Conservation (phyloP, 202 grass and related monocot species). For the Eragrostis tef region DNA sequence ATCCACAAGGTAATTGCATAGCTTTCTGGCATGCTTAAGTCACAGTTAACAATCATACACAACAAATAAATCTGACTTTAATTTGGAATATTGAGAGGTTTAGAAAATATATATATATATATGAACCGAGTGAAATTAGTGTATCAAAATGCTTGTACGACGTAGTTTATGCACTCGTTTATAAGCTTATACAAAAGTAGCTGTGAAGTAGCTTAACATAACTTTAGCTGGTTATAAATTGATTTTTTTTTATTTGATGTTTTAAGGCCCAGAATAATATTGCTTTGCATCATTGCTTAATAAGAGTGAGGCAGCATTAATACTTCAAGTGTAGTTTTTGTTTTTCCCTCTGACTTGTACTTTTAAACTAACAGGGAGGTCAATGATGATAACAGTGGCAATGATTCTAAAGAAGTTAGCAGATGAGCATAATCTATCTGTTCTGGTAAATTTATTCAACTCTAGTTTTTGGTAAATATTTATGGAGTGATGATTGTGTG, state of each 20-base stretch:
- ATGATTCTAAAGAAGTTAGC: constrained; percentile 76
- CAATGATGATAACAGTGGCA: constrained; percentile 67
- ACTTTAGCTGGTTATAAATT: constrained; percentile 1
- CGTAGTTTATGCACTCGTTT: neutral
- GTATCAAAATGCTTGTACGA: neutral
- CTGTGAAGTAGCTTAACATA: neutral
- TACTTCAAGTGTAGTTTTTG: neutral
- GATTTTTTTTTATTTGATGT: neutral
- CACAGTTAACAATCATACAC: constrained; percentile 8
- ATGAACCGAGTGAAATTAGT: neutral
- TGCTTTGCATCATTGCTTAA: constrained; percentile 9
- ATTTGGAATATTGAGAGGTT: neutral
- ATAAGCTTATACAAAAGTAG: constrained; percentile 16
- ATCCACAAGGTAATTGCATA: constrained; percentile 68
- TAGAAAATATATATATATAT: neutral
- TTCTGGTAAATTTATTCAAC: constrained; percentile 60
- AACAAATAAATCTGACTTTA: constrained; percentile 2
- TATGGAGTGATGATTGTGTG: neutral
- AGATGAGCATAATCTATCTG: constrained; percentile 68
- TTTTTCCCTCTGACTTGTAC: constrained; percentile 5
- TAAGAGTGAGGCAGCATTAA: neutral
- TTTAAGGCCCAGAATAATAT: neutral
- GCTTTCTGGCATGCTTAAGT: neutral
- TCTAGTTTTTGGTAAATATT: constrained; percentile 18
- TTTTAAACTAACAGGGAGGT: constrained; percentile 56